A percentile compares a stretch with the other conserved stretches of the same genome.
phyloP scores from a whole-genome alignment of 1,284 basidiomycete genomes.

The Ceratobasidium sp. region DNA sequence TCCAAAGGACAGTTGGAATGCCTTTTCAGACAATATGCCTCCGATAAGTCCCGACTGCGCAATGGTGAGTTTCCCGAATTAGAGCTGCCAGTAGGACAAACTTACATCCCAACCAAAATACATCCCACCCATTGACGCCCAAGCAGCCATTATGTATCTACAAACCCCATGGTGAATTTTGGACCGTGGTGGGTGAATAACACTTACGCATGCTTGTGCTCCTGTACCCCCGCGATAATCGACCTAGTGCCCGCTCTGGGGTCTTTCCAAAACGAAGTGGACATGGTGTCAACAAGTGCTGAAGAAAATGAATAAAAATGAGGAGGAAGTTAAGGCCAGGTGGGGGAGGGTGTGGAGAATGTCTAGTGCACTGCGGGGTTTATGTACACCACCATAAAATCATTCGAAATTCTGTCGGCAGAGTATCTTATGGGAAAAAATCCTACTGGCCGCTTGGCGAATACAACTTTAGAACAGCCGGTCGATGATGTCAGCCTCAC shows the following conservation, averaged over 20 bases:
- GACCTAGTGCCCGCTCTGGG: conserved; percentile 23
- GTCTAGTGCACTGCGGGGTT: conserved; percentile 10
- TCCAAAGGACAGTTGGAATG: conserved; percentile 39
- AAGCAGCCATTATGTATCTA: conserved; percentile 33
- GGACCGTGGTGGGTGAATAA: background rate
- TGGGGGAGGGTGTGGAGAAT: conserved; percentile 10
- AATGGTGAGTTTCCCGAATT: background rate
- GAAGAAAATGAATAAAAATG: background rate
- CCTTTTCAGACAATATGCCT: conserved; percentile 37
- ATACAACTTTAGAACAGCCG: conserved; percentile 6
- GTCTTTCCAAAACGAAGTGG: conserved; percentile 32
- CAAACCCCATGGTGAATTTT: background rate
- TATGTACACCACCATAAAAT: conserved; percentile 28
- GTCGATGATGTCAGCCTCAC: background rate
- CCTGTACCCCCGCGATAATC: conserved; percentile 24
- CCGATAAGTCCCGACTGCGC: conserved; percentile 37
- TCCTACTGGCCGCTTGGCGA: conserved; percentile 1
- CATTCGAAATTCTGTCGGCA: conserved; percentile 36
- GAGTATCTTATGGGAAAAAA: background rate
- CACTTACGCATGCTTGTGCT: conserved; percentile 31
- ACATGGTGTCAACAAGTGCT: conserved; percentile 21
- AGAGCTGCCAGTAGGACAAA: background rate
- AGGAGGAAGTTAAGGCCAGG: background rate
- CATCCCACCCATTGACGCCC: conserved; percentile 35
- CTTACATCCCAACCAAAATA: conserved; percentile 38